Evolutionary conservation across 306 rosid genomes (phyloP), one percentile per base, ranked within the genome.

Genomic region (Quercus mongolica): DNA sequence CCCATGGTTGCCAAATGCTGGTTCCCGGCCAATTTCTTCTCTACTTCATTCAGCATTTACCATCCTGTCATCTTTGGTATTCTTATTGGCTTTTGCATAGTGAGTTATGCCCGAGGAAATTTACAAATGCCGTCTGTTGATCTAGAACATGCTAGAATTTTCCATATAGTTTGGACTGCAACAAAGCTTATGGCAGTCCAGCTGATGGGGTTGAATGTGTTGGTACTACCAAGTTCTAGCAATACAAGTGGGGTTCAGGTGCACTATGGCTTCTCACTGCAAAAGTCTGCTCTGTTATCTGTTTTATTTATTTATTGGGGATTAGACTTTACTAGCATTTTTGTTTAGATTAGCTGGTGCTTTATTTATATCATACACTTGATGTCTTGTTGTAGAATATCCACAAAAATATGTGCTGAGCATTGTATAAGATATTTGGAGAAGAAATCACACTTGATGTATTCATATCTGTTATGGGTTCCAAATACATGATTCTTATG

Each of bases 1-100:
- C 77, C 99, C 99, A 25, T 95, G 97, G 97, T 79, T 88, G 73
- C 99, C 99, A 57, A 95, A 93, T 78, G 77, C 93, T 23, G 78
- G 92, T 82, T 79, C 89, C 25, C 83, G 82, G 64, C 82, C 33
- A 77, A 63, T 81, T 59, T 74, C 81, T 73, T 86, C 94, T 54
- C 73, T 84, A 10, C 78, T 92, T 26, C 61, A 26, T 80, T 65
- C 85, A 41, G 59, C 81, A 74, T 56, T 80, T 74, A 80, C 91
- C 52, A 61, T 85, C 74, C 51, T 91, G 65, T 88, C 85, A 79
- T 86, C 90, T 59, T 82, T 92, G 59, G 70, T 78, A 61, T 76
- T 90, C 67, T 83, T 91, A 70, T 76, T 84, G 80, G 79, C 71
- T 63, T 79, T 71, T 69, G 85, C 88, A 7, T 85, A 81, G 85